Evolutionary conservation across 164 flowering plant species (phyloP), one percentile per base, ranked within the genome.

Genomic region (Vitis riparia): DNA sequence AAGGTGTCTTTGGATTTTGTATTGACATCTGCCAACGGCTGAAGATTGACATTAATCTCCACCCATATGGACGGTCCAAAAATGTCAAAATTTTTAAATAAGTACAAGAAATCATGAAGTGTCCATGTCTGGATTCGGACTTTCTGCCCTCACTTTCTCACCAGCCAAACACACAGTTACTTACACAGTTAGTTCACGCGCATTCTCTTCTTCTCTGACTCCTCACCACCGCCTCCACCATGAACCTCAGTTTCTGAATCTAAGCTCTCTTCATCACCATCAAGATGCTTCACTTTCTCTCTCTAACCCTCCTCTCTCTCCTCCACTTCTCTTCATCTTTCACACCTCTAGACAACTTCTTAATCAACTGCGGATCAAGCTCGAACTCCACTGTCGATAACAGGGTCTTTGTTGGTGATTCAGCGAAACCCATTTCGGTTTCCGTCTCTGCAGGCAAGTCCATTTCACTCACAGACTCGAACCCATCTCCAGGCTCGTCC

Each of bases 301-400:
- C 67, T 56, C 57, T 73, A 27, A 15, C 55, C 29, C 61, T 76
- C 16, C 67, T 77, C 53, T 71, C 72, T 19, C 70, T 80, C 68
- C 56, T 76, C 44, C 49, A 15, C 53, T 50, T 69, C 71, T 71
- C 81, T 9, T 8, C 70, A 16, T 10, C 80, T 55, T 85, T 85
- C 76, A 60, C 71, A 66, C 88, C 88, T 19, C 11, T 30, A 15
- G 83, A 83, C 74, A 72, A 77, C 68, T 77, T 73, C 72, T 83
- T 85, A 63, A 72, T 85, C 73, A 76, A 69, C 71, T 83, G 88
- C 48, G 88, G 88, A n/a, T 83, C 88, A 23, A 55, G 37, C 60
- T 9, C 74, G 60, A 78, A 78, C 66, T 17, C 75, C 47, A 57
- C 79, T 0, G 51, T 77, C 63, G 67, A 66, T 13, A 65, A 64